phyloP scores from a whole-genome alignment of 2,329 filamentous ascomycete genomes.

The Phialophora macrospora region DNA sequence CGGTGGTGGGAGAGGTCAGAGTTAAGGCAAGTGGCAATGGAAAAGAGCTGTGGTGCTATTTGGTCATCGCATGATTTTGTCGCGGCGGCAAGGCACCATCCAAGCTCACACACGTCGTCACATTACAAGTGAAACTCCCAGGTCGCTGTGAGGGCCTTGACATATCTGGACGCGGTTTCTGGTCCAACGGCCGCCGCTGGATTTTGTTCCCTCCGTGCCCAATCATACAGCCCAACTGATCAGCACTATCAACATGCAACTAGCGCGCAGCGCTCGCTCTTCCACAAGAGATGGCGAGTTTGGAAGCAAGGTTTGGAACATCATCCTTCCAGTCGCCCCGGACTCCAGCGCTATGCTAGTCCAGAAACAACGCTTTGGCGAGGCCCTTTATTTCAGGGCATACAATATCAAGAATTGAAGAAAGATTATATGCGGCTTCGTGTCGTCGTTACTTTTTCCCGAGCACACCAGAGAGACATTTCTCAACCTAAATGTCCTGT shows the following conservation, averaged over 20 bases:
- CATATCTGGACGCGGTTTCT: neutral
- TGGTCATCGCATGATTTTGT: neutral
- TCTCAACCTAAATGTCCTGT: constrained; percentile 22
- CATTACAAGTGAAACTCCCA: neutral
- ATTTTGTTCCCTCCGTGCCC: neutral
- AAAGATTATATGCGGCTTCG: constrained; percentile 11
- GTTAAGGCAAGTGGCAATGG: constrained; percentile 16
- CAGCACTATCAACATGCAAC: neutral
- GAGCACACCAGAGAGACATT: constrained; percentile 29
- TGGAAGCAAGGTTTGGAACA: neutral
- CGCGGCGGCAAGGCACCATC: neutral
- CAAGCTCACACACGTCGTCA: constrained; percentile 6
- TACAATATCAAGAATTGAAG: constrained; percentile 21
- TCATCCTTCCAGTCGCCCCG: constrained; percentile 7
- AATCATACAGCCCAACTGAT: constrained; percentile 9
- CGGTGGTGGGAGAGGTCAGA: constrained; percentile 48
- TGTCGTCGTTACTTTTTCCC: constrained; percentile 24
- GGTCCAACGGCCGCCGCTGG: neutral
- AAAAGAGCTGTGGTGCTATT: neutral
- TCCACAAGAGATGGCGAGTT: neutral
- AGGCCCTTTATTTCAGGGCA: neutral
- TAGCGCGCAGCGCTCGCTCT: neutral
- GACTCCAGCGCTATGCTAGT: constrained; percentile 33
- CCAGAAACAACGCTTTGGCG: constrained; percentile 17
- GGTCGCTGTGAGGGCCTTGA: neutral